These are phyloP conservation scores for Sporothrix protearum DNA, from an alignment of 2,329 filamentous ascomycete genomes.

Conservation along the genomic window DNA sequence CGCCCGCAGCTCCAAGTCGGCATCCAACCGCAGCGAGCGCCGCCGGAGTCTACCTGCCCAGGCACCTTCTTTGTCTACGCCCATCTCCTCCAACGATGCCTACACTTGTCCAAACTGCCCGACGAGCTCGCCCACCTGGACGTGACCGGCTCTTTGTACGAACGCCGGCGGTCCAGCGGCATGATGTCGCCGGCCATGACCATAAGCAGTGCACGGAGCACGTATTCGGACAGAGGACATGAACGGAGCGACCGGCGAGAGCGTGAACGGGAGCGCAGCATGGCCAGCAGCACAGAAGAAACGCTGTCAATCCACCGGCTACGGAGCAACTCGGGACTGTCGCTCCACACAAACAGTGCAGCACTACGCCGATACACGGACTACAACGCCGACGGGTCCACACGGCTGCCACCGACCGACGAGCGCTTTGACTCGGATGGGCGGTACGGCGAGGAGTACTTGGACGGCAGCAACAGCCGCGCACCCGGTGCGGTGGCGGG, in stretches of 20 bases:
- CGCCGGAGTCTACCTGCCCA: constrained; percentile 22
- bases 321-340: constrained; percentile 47
- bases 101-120: background rate
- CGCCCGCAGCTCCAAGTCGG: background rate
- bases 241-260: background rate
- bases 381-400: constrained; percentile 42
- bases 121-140: background rate
- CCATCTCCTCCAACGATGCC: background rate
- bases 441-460: constrained; percentile 17
- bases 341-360: constrained; percentile 44
- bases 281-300: background rate
- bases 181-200: constrained; percentile 16
- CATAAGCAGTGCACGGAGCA: constrained; percentile 14
- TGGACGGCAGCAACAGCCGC: background rate
- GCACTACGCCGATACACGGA: constrained; percentile 46
- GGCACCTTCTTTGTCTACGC: background rate
- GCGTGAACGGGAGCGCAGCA: background rate
- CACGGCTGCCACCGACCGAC: constrained; percentile 31
- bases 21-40: constrained; percentile 22
- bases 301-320: constrained; percentile 32
- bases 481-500: background rate
- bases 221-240: background rate
- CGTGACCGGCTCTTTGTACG: background rate
- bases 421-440: constrained; percentile 24
- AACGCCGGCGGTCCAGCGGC: constrained; percentile 9